These are phyloP conservation scores for Hippophae rhamnoides DNA, from an alignment of 306 rosid genomes.

Conservation along the genomic window DNA sequence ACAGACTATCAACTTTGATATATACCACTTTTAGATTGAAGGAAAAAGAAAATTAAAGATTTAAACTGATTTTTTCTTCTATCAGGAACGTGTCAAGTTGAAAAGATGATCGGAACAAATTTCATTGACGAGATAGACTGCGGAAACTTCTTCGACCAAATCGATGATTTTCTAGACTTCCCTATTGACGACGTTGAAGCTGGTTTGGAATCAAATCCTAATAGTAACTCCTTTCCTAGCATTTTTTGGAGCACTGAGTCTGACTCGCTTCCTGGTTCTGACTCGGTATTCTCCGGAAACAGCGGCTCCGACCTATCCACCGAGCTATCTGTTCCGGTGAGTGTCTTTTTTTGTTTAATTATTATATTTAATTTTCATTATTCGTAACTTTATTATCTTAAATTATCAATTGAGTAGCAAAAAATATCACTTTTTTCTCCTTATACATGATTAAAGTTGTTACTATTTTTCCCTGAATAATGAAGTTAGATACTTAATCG, in stretches of 20 bases:
- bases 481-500: no score
- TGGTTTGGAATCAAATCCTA: slow-evolving; percentile 22
- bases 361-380: neutral
- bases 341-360: neutral
- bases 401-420: no score
- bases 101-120: slow-evolving; percentile 63
- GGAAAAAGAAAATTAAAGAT: no score
- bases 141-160: slow-evolving; percentile 85
- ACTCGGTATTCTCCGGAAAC: slow-evolving; percentile 55
- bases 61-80: neutral
- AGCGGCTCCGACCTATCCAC: slow-evolving; percentile 70
- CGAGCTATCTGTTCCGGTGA: slow-evolving; percentile 89
- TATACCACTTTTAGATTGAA: no score
- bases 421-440: neutral
- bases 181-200: slow-evolving; percentile 50
- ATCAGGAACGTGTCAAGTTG: slow-evolving; percentile 21
- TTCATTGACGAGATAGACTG: slow-evolving; percentile 77
- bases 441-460: no score
- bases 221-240: slow-evolving; percentile 37
- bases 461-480: no score
- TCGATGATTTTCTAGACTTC: slow-evolving; percentile 84
- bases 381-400: neutral
- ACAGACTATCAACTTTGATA: no score
- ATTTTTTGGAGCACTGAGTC: slow-evolving; percentile 52
- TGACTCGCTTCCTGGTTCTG: slow-evolving; percentile 37